phyloP scores from a whole-genome alignment of 2,329 filamentous ascomycete species.

The Arthrinium puccinioides region DNA sequence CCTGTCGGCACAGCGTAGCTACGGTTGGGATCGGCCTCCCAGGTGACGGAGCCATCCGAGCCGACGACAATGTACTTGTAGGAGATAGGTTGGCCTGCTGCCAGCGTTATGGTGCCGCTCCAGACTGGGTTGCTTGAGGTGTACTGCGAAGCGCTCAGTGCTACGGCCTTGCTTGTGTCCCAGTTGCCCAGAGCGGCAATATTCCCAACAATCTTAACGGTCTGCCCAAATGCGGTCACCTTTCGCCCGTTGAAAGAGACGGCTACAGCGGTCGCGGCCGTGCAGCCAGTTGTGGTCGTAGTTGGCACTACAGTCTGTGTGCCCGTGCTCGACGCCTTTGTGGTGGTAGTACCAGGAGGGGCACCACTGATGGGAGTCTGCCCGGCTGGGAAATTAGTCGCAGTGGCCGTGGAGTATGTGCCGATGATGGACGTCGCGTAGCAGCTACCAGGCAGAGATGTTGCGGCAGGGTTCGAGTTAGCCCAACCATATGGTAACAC shows the following conservation, averaged over 20 bases:
- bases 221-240: constrained; percentile 53
- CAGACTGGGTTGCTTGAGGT: constrained; percentile 54
- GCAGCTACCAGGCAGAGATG: constrained; percentile 43
- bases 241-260: constrained; percentile 57
- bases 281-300: constrained; percentile 25
- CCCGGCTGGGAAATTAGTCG: constrained; percentile 39
- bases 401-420: constrained; percentile 42
- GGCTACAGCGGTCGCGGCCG: constrained; percentile 36
- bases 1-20: constrained; percentile 26
- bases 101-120: constrained; percentile 47
- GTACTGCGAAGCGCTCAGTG: constrained; percentile 53
- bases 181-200: constrained; percentile 54
- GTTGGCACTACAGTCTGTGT: constrained; percentile 16
- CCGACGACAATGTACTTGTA: constrained; percentile 64
- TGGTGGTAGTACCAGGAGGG: constrained; percentile 7
- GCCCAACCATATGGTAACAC: constrained; percentile 52
- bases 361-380: constrained; percentile 34
- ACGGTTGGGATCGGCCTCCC: constrained; percentile 57
- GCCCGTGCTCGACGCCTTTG: constrained; percentile 20
- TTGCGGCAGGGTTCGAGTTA: constrained; percentile 27
- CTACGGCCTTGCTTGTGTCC: constrained; percentile 45
- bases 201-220: constrained; percentile 58
- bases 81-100: constrained; percentile 47
- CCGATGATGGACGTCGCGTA: constrained; percentile 36
- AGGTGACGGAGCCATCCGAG: constrained; percentile 45